Conservation (phyloP, 2,329 filamentous ascomycete genomes). For the Xylaria sp. region DNA sequence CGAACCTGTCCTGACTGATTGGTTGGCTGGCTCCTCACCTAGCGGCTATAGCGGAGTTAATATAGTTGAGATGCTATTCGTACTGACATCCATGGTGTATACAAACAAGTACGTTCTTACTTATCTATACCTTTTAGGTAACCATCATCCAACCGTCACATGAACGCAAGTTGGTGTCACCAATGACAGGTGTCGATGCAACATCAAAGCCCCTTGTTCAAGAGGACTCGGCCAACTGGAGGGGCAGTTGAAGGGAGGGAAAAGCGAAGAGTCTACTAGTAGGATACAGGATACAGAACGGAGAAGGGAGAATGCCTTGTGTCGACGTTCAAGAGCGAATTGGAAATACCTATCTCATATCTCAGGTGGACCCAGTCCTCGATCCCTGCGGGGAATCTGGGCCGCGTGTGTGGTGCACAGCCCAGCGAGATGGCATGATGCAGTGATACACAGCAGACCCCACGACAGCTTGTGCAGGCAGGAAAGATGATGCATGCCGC, state of each 20-base stretch:
- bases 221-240: not conserved
- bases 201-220: not conserved
- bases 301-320: constrained; percentile 6
- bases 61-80: not conserved
- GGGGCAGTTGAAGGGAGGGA: not conserved
- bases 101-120: not conserved
- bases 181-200: not conserved
- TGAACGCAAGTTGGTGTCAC: constrained; percentile 20
- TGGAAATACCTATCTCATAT: constrained; percentile 2
- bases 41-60: not conserved
- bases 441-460: constrained; percentile 30
- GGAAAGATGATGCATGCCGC: not conserved
- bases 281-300: not conserved
- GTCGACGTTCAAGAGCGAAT: constrained; percentile 7
- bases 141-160: not conserved
- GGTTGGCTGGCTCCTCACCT: not conserved
- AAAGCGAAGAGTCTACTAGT: not conserved
- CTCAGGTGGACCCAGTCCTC: not conserved
- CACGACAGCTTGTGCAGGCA: constrained; percentile 24
- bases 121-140: not conserved
- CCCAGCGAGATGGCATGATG: constrained; percentile 28
- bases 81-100: not conserved
- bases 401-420: constrained; percentile 13
- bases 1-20: not conserved
- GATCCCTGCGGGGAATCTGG: constrained; percentile 12